These are phyloP conservation scores for Ascosphaera apis DNA, from an alignment of 2,329 filamentous ascomycete genomes.

Conservation along the genomic window DNA sequence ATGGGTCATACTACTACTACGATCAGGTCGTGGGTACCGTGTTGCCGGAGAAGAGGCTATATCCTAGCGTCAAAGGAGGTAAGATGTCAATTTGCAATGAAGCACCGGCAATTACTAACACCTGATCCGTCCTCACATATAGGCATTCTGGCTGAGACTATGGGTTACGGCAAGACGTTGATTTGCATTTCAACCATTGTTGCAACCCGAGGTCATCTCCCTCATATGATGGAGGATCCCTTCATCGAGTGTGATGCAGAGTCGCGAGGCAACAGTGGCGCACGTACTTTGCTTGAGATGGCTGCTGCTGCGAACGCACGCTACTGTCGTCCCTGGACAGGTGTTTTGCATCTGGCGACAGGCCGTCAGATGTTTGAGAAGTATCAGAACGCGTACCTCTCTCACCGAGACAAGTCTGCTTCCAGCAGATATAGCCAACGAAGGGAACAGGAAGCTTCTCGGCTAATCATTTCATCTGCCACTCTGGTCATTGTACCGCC, in stretches of 20 bases:
- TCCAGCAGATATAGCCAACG: not conserved
- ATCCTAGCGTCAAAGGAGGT: constrained; percentile 53
- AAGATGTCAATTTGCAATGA: too few relatives aligned
- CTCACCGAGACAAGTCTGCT: not conserved
- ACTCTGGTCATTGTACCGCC: constrained; percentile 63
- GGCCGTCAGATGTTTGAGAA: constrained; percentile 34
- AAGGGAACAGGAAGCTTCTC: not conserved
- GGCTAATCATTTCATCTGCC: constrained; percentile 39
- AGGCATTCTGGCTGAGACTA: constrained; percentile 24
- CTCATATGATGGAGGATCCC: constrained; percentile 28
- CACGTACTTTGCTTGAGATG: constrained; percentile 51
- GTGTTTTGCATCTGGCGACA: constrained; percentile 26
- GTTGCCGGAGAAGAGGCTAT: constrained; percentile 42
- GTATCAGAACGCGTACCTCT: constrained; percentile 23
- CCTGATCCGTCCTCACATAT: too few relatives aligned
- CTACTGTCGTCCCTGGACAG: constrained; percentile 45
- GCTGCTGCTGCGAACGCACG: constrained; percentile 45
- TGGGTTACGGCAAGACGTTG: constrained; percentile 56
- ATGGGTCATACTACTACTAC: constrained; percentile 43
- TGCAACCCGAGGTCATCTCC: constrained; percentile 46
- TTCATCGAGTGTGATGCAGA: constrained; percentile 17
- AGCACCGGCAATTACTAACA: too few relatives aligned
- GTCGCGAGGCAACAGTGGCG: constrained; percentile 6
- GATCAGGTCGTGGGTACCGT: constrained; percentile 41
- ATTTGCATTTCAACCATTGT: constrained; percentile 61